Evolutionary conservation across 2,329 filamentous ascomycete species (phyloP), one percentile per base, ranked within the genome.

Genomic region (Trichoderma endophyticum): DNA sequence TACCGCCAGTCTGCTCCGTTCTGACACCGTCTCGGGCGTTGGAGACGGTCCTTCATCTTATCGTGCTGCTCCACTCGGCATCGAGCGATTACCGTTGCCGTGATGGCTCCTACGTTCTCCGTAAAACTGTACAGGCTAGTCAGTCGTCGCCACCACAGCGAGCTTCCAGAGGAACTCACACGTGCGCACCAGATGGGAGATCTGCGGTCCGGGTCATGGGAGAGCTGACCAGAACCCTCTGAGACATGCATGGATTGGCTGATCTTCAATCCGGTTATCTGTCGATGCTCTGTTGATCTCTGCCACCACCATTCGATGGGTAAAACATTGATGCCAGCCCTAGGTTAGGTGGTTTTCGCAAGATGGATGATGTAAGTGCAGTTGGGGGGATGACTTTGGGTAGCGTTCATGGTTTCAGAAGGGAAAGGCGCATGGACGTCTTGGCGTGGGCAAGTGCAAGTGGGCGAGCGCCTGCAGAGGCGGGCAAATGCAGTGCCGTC

Each of bases 21-120:
- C 66, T 69, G 56, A 69, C 39, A 69, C 66, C 56, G 66, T 69
- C 66, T 61, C 66, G 34, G 59, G 56, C 56, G 36, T 28, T 51
- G 54, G 36, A 69, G 66, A 61, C 56, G 54, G 66, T 69, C 66
- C 66, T 69, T 61, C 66, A 69, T 69, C 57, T 69, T 60, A 69
- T 61, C 66, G 28, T 28, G 34, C 18, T n/a, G 54, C 57, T 69
- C 66, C 66, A 62, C 54, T 54, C 57, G 54, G 39, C 39, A 28
- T 70, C 57, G 28, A 70, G 66, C 57, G 36, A 48, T 54, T 32
- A 57, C 39, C 39, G 39, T 21, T 26, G 39, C 56, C 43, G 61
- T 36, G 30, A 36, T 51, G 26, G 39, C 32, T 60, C 48, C 48
- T 54, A 54, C 39, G n/a, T n/a, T 18, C 48, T 54, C 48, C 21